phyloP scores from a whole-genome alignment of 2,329 filamentous ascomycete genomes.

The Metarhizium anisopliae region DNA sequence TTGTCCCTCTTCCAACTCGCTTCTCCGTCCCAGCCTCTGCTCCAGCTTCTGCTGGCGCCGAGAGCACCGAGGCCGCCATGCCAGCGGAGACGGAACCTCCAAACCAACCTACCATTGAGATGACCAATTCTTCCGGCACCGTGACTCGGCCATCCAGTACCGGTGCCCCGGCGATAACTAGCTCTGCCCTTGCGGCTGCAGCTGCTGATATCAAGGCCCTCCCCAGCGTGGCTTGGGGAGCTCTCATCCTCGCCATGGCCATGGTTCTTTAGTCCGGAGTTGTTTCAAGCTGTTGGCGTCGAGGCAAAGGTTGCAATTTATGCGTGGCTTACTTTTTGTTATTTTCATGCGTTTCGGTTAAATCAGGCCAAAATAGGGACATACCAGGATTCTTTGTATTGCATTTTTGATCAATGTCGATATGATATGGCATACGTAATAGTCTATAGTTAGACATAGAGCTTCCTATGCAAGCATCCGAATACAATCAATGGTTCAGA shows the following conservation, averaged over 20 bases:
- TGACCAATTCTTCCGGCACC: neutral
- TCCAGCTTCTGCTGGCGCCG: conserved; percentile 2
- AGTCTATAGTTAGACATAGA: conserved; percentile 3
- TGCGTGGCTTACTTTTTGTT: neutral
- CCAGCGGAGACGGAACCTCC: neutral
- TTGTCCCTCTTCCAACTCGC: neutral
- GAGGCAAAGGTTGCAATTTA: neutral
- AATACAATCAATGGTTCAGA: conserved; percentile 1
- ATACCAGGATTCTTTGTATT: conserved; percentile 2
- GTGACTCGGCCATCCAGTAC: neutral
- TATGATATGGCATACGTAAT: neutral
- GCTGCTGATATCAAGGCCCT: conserved; percentile 13
- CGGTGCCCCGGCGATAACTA: conserved; percentile 16
- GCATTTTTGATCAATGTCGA: conserved; percentile 1
- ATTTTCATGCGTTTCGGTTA: neutral
- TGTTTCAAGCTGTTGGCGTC: neutral
- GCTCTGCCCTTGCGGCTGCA: conserved; percentile 22
- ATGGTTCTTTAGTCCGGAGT: conserved; percentile 15
- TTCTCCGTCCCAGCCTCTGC: conserved; percentile 7
- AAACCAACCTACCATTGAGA: conserved; percentile 8
- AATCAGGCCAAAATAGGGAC: neutral
- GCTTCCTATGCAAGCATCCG: neutral
- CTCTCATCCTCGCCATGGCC: conserved; percentile 17
- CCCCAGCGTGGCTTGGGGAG: conserved; percentile 15
- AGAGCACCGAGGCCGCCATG: conserved; percentile 2